Percentiles rank a stretch among this genome's conserved stretches.
Evolutionary conservation across 192 early-diverging fungal genomes (phyloP).

Genomic region (Linnemannia schmuckeri): DNA sequence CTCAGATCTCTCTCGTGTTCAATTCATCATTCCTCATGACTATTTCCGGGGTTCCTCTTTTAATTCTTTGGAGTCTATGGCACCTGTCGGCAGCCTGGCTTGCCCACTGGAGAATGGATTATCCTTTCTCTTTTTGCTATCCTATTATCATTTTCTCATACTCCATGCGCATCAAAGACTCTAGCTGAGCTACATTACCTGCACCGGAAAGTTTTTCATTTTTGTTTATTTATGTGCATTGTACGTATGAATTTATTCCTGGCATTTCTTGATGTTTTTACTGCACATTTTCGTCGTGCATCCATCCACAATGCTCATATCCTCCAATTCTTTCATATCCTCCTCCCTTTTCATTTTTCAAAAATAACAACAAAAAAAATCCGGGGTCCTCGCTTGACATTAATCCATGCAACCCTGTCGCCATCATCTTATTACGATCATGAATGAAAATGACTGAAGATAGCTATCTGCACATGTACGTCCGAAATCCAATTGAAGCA

Average conservation of each 20-base stretch:
- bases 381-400: neutral
- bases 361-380: neutral
- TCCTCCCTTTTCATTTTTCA: neutral
- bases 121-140: neutral
- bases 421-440: neutral
- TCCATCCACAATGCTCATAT: neutral
- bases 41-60: neutral
- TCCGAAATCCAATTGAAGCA: neutral
- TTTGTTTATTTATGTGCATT: neutral
- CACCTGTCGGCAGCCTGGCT: neutral
- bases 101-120: neutral
- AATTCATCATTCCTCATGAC: too few relatives aligned
- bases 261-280: neutral
- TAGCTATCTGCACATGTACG: neutral
- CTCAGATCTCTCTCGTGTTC: too few relatives aligned
- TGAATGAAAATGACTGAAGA: neutral
- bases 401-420: neutral
- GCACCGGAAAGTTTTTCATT: constrained; percentile 3
- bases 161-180: neutral
- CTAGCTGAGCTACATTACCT: neutral
- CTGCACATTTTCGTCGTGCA: neutral
- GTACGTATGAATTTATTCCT: neutral
- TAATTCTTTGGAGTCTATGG: neutral
- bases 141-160: neutral
- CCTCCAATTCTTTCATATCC: neutral